phyloP scores from a whole-genome alignment of 2,329 filamentous ascomycete genomes.

The Fusarium piperis region DNA sequence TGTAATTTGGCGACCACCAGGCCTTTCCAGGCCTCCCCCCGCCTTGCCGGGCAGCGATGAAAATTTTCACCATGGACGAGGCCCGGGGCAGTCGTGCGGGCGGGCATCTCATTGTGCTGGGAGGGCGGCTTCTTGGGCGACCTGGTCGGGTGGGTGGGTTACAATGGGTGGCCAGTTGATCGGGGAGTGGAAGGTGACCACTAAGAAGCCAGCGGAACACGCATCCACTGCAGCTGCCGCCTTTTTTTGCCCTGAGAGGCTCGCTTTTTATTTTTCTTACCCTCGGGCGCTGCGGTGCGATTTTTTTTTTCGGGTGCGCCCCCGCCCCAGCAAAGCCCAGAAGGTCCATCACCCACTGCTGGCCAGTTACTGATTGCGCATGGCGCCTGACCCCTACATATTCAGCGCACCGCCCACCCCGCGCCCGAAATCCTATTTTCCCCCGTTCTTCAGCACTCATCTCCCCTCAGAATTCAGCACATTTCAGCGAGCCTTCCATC shows the following conservation, averaged over 20 bases:
- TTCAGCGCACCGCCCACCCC: conserved; percentile 49
- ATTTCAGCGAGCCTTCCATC: conserved; percentile 25
- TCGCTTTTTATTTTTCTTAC: conserved; percentile 19
- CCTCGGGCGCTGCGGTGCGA: conserved; percentile 18
- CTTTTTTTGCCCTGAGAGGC: conserved; percentile 22
- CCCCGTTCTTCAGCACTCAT: conserved; percentile 45
- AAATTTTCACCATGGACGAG: conserved; percentile 14
- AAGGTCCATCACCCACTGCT: conserved; percentile 24
- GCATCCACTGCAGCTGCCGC: conserved; percentile 38
- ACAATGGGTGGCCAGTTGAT: conserved; percentile 12
- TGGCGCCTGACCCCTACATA: conserved; percentile 47
- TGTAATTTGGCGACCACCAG: conserved; percentile 9
- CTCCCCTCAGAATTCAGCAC: conserved; percentile 40
- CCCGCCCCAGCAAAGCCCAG: conserved; percentile 26
- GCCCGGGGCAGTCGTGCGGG: conserved; percentile 1
- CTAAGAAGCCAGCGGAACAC: conserved; percentile 25
- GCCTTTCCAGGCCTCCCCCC: conserved; percentile 31
- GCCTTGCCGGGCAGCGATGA: conserved; percentile 13
- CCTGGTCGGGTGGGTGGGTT: conserved; percentile 7
- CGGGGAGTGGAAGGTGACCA: conserved; percentile 20
- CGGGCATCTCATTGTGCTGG: conserved; percentile 3
- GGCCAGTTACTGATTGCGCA: conserved; percentile 47
- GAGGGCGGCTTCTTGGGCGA: conserved; percentile 14
- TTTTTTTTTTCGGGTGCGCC: conserved; percentile 21
- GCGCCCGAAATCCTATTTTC: conserved; percentile 44